phyloP scores from a whole-genome alignment of 768 basidiomycete genomes.

The Amanita exitialis region DNA sequence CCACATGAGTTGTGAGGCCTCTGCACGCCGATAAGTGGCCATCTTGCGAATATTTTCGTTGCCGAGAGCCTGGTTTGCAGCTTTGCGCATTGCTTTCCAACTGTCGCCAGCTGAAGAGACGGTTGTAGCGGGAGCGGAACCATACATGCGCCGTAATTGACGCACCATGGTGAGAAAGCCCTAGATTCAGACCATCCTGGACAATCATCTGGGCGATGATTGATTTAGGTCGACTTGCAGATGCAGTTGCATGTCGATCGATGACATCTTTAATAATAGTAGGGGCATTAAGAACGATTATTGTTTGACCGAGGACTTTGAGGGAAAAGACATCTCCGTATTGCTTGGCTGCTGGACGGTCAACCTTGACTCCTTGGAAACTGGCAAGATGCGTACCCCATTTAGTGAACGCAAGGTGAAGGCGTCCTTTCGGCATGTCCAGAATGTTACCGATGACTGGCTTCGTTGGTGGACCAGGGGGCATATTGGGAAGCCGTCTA shows the following conservation, averaged over 20 bases:
- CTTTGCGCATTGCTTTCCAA: conserved; percentile 14
- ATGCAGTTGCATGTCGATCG: conserved; percentile 14
- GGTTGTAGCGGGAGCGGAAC: background rate
- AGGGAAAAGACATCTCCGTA: conserved; percentile 15
- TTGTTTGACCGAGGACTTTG: conserved; percentile 13
- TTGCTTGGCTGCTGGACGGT: conserved; percentile 5
- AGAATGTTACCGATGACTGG: conserved; percentile 16
- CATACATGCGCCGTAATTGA: background rate
- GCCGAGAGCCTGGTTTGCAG: conserved; percentile 9
- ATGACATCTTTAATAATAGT: conserved; percentile 13
- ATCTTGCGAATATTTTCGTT: conserved; percentile 10
- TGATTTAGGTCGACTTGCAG: conserved; percentile 12
- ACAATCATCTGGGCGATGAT: conserved; percentile 11
- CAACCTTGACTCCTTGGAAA: background rate
- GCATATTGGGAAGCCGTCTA: conserved; percentile 10
- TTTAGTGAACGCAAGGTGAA: conserved; percentile 14
- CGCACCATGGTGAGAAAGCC: conserved; percentile 7
- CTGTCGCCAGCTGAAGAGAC: conserved; percentile 7
- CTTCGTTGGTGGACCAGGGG: conserved; percentile 16
- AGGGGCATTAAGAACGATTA: conserved; percentile 15
- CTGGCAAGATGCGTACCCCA: conserved; percentile 8
- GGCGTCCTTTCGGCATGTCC: conserved; percentile 11
- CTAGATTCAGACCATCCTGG: conserved; percentile 13
- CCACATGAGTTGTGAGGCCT: conserved; percentile 13
- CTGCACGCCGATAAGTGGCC: conserved; percentile 12